Conservation (phyloP, 345 rosid species). For the Salix caprea region DNA sequence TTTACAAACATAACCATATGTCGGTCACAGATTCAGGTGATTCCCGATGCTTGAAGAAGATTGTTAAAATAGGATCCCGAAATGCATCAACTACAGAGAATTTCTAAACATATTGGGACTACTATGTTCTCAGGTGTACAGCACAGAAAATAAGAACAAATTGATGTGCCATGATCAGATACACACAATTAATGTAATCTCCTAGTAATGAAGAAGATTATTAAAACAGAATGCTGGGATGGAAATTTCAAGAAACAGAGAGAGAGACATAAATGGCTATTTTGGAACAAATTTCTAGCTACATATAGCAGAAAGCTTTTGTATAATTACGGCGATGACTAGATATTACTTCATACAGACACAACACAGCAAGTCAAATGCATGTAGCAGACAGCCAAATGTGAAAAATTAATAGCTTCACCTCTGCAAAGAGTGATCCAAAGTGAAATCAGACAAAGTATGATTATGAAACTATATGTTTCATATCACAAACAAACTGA, state of each 20-base stretch:
- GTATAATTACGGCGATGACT: background rate
- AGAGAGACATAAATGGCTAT: background rate
- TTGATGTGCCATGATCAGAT: background rate
- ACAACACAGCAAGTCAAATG: background rate
- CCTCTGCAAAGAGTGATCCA: slow-evolving; percentile 11
- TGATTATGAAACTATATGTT: slow-evolving; percentile 27
- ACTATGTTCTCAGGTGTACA: background rate
- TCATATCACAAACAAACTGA: slow-evolving; percentile 50
- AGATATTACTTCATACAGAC: background rate
- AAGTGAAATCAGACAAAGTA: slow-evolving; percentile 19
- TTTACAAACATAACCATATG: background rate
- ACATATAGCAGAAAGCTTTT: background rate
- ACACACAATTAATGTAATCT: background rate
- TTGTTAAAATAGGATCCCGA: background rate
- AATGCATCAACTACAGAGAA: background rate
- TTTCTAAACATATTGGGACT: background rate
- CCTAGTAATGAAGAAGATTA: background rate
- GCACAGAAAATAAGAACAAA: background rate
- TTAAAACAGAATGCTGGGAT: background rate
- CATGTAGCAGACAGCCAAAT: slow-evolving; percentile 11
- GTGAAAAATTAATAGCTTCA: slow-evolving; percentile 5
- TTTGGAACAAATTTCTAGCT: background rate
- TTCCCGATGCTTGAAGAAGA: background rate
- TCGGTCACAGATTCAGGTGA: background rate
- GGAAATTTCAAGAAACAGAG: background rate